Percentiles rank a stretch among this genome's conserved stretches.
Evolutionary conservation across 441 rosid species (phyloP).

Genomic region (Sinapis alba): DNA sequence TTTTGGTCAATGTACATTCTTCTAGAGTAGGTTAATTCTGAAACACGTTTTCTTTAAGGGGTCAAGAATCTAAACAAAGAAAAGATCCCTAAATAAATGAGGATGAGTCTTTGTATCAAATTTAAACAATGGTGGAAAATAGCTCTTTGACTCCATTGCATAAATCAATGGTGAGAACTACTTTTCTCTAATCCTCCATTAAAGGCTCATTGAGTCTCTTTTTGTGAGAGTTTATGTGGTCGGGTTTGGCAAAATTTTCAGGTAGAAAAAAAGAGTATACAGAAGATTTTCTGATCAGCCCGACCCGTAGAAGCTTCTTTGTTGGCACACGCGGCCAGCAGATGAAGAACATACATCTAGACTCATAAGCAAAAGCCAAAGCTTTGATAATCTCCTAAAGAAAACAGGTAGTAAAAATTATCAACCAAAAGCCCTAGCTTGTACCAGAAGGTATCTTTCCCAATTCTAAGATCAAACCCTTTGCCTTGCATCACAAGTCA

Average conservation of each 20-base stretch:
- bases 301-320: slow-evolving; percentile 40
- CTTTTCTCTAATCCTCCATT: slow-evolving; percentile 17
- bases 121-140: slow-evolving; percentile 42
- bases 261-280: slow-evolving; percentile 7
- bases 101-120: slow-evolving; percentile 29
- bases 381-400: slow-evolving; percentile 13
- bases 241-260: slow-evolving; percentile 31
- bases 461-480: not conserved
- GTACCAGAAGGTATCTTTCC: slow-evolving; percentile 25
- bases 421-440: slow-evolving; percentile 12
- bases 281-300: slow-evolving; percentile 36
- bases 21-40: slow-evolving; percentile 26
- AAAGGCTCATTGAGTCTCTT: slow-evolving; percentile 24
- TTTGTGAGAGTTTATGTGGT: slow-evolving; percentile 33
- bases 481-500: slow-evolving; percentile 45
- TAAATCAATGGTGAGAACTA: slow-evolving; percentile 36
- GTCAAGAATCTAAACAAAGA: slow-evolving; percentile 39
- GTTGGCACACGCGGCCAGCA: slow-evolving; percentile 45
- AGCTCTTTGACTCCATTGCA: slow-evolving; percentile 26
- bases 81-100: slow-evolving; percentile 22
- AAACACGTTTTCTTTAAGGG: slow-evolving; percentile 25
- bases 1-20: slow-evolving; percentile 23
- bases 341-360: slow-evolving; percentile 37
- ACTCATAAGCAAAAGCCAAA: slow-evolving; percentile 6
- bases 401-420: not conserved